phyloP scores from a whole-genome alignment of 2,329 filamentous ascomycete species.

The Colletotrichum sp. region DNA sequence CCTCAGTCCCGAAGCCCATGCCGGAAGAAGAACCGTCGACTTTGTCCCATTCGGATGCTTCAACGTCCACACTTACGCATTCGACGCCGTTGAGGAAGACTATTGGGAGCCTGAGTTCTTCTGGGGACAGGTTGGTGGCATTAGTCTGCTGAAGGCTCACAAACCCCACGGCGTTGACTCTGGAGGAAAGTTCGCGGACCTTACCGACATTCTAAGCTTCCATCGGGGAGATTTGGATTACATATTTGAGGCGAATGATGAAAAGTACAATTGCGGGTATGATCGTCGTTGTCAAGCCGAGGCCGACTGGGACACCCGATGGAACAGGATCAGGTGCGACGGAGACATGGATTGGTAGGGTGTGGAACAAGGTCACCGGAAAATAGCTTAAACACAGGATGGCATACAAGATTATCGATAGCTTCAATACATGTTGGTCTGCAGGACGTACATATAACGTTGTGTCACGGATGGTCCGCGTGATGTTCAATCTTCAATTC shows the following conservation, averaged over 20 bases:
- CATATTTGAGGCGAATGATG: background rate
- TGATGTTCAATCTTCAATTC: background rate
- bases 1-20: background rate
- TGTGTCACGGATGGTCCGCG: background rate
- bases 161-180: background rate
- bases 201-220: background rate
- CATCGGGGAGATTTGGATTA: background rate
- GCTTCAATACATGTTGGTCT: background rate
- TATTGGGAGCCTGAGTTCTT: background rate
- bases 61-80: background rate
- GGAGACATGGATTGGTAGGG: background rate
- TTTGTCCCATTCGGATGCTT: background rate
- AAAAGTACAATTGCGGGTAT: background rate
- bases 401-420: background rate
- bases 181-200: background rate
- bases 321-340: background rate
- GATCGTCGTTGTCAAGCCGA: background rate
- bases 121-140: background rate
- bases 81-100: background rate
- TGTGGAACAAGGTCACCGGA: background rate
- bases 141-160: background rate
- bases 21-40: background rate
- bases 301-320: background rate
- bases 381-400: background rate
- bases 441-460: accelerated